These are phyloP conservation scores for Cucurbita argyrosperma DNA, from an alignment of 306 rosid species.

Conservation along the genomic window DNA sequence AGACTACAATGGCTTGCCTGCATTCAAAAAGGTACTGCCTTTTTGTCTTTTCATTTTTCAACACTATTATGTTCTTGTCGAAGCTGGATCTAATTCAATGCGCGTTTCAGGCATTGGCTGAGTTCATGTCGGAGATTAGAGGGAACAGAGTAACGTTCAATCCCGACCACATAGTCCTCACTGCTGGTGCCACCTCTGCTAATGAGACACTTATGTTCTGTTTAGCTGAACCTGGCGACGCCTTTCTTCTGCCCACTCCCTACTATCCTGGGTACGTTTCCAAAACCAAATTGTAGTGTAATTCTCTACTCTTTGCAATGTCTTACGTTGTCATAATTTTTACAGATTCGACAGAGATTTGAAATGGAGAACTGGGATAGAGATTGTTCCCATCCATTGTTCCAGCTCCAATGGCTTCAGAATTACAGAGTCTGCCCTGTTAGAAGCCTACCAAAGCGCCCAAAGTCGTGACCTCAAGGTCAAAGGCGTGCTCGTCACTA, in stretches of 20 bases:
- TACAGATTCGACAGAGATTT: conserved; percentile 7
- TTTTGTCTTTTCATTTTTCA: not conserved
- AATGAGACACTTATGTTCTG: conserved; percentile 9
- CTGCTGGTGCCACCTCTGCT: conserved; percentile 7
- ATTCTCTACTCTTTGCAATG: not conserved
- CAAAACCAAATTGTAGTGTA: too few relatives aligned
- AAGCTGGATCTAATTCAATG: not conserved
- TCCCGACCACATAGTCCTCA: conserved; percentile 5
- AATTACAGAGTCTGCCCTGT: not conserved
- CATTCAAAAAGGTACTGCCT: not conserved
- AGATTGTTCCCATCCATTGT: not conserved
- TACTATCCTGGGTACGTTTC: conserved; percentile 6
- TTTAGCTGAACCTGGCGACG: conserved; percentile 3
- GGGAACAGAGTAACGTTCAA: conserved; percentile 5
- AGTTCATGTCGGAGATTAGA: conserved; percentile 5
- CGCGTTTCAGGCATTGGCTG: conserved; percentile 5
- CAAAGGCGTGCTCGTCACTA: not conserved
- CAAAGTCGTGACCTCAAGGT: not conserved
- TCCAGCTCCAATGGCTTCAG: conserved; percentile 5
- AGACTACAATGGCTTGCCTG: conserved; percentile 3
- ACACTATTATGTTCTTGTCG: not conserved
- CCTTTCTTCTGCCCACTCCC: conserved; percentile 7
- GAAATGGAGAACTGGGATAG: conserved; percentile 7
- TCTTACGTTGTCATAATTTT: not conserved
- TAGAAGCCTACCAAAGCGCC: conserved; percentile 1